A percentile compares a stretch with the other conserved stretches of the same genome.
phyloP scores from a whole-genome alignment of 2,329 filamentous ascomycete genomes.

The Neurospora sp. region DNA sequence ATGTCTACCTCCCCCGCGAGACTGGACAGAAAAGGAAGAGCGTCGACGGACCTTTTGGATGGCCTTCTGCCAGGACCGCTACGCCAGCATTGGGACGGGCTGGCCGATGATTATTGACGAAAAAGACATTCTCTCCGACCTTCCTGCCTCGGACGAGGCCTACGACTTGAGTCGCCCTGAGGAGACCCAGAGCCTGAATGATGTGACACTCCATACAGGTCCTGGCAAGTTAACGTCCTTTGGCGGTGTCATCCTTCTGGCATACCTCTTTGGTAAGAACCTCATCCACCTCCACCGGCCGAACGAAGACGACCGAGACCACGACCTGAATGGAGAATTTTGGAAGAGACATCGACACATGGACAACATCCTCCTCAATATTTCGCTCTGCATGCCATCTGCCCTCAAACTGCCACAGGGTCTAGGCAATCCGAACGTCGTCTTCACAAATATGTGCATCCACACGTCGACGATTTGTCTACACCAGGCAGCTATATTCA shows the following conservation, averaged over 20 bases:
- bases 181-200: constrained; percentile 57
- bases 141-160: constrained; percentile 76
- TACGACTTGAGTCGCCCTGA: constrained; percentile 73
- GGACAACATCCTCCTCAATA: constrained; percentile 85
- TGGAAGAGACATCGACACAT: constrained; percentile 88
- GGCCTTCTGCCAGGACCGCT: constrained; percentile 82
- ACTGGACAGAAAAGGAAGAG: constrained; percentile 93
- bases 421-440: constrained; percentile 68
- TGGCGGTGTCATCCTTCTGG: constrained; percentile 72
- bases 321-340: constrained; percentile 85
- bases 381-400: constrained; percentile 70
- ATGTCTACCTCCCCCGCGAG: constrained; percentile 72
- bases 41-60: constrained; percentile 90
- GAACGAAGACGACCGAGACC: constrained; percentile 67
- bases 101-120: constrained; percentile 97
- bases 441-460: constrained; percentile 95
- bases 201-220: constrained; percentile 63
- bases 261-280: constrained; percentile 85
- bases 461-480: constrained; percentile 94
- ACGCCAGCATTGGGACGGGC: constrained; percentile 90
- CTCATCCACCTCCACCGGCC: constrained; percentile 85
- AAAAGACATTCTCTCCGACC: constrained; percentile 75
- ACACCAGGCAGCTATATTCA: constrained; percentile 98
- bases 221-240: constrained; percentile 66
- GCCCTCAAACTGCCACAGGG: constrained; percentile 71